These are phyloP conservation scores for Yamadazyma blattariae DNA, from an alignment of 1,139 yeast genomes.

Conservation along the genomic window DNA sequence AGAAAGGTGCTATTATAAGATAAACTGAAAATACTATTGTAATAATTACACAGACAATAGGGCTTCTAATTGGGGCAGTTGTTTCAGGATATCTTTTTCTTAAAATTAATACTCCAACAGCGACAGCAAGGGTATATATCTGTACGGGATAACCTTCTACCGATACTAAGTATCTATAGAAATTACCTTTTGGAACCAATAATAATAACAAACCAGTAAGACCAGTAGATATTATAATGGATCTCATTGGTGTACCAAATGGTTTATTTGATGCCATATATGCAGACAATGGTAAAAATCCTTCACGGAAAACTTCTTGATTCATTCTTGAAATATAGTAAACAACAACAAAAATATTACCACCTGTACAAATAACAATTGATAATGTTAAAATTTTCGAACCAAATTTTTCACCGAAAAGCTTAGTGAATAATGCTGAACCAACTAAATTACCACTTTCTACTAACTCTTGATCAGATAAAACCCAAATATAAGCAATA, in stretches of 20 bases:
- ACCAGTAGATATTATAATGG: slow-evolving; percentile 36
- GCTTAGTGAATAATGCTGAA: slow-evolving; percentile 52
- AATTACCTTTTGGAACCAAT: slow-evolving; percentile 69
- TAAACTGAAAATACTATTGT: slow-evolving; percentile 39
- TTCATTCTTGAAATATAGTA: slow-evolving; percentile 60
- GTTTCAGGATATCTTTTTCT: slow-evolving; percentile 45
- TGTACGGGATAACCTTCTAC: slow-evolving; percentile 71
- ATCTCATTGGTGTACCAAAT: slow-evolving; percentile 52
- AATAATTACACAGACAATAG: slow-evolving; percentile 40
- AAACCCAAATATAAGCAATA: slow-evolving; percentile 53
- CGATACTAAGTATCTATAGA: slow-evolving; percentile 72
- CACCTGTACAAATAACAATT: slow-evolving; percentile 58
- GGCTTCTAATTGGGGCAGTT: slow-evolving; percentile 49
- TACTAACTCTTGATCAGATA: slow-evolving; percentile 52
- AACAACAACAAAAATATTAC: slow-evolving; percentile 60
- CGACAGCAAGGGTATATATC: slow-evolving; percentile 45
- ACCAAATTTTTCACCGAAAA: slow-evolving; percentile 53
- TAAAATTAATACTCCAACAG: slow-evolving; percentile 51
- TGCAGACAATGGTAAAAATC: slow-evolving; percentile 52
- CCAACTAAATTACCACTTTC: slow-evolving; percentile 59
- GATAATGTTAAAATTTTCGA: slow-evolving; percentile 52
- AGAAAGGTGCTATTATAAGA: slow-evolving; percentile 47
- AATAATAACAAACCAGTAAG: slow-evolving; percentile 22
- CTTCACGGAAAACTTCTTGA: slow-evolving; percentile 65
- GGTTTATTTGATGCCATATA: slow-evolving; percentile 58